These are phyloP conservation scores for Murraya paniculata DNA, from an alignment of 345 rosid species.

Conservation along the genomic window DNA sequence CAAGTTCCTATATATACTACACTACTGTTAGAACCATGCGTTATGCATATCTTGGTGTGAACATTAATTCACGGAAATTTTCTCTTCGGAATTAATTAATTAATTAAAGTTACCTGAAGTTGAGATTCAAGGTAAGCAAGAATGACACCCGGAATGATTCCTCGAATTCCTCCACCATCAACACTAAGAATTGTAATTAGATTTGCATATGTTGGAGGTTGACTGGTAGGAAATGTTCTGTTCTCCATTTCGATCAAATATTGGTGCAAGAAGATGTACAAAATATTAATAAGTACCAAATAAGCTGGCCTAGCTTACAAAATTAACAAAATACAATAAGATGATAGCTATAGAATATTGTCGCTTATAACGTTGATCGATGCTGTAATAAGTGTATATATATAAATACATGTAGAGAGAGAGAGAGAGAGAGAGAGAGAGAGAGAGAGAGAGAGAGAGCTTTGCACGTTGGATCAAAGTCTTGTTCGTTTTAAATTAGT, in stretches of 20 bases:
- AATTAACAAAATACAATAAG: background rate
- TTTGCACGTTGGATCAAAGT: background rate
- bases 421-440: background rate
- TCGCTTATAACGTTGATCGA: background rate
- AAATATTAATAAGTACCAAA: background rate
- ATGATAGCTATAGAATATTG: background rate
- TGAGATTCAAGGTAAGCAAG: conserved; percentile 66
- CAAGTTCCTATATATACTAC: conserved; percentile 39
- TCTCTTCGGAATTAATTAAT: too few relatives aligned
- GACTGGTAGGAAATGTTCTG: conserved; percentile 6
- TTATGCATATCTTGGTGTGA: too few relatives aligned
- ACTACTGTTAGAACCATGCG: background rate
- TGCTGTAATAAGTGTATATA: background rate
- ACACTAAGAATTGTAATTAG: conserved; percentile 65
- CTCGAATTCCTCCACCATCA: conserved; percentile 78
- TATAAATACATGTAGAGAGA: too few relatives aligned
- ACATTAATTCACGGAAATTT: background rate
- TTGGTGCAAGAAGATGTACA: background rate
- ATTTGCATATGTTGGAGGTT: conserved; percentile 47
- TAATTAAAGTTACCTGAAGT: conserved; percentile 63
- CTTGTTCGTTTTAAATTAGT: background rate
- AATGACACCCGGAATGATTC: conserved; percentile 63
- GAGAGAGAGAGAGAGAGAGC: background rate
- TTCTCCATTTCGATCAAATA: conserved; percentile 17
- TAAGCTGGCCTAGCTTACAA: background rate